Evolutionary conservation across 805 yeast species (phyloP).

Genomic region (Suhomyces sp.): DNA sequence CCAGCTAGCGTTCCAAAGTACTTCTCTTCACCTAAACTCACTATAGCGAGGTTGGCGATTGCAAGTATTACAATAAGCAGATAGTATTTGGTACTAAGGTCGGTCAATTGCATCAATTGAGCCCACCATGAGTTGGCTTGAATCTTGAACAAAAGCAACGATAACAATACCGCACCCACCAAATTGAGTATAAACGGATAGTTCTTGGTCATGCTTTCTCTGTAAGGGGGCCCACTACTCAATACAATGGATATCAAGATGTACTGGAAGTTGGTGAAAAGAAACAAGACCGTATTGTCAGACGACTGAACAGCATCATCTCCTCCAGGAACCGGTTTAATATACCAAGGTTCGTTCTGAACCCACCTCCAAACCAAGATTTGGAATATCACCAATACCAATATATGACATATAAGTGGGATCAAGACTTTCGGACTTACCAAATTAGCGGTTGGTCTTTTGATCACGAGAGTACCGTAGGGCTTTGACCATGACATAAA

Average conservation of each 20-base stretch:
- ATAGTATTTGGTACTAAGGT: constrained; percentile 51
- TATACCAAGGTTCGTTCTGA: constrained; percentile 68
- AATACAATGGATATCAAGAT: constrained; percentile 79
- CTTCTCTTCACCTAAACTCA: constrained; percentile 45
- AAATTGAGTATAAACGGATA: constrained; percentile 69
- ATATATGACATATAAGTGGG: constrained; percentile 80
- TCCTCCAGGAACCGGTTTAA: constrained; percentile 74
- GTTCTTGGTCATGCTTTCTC: constrained; percentile 70
- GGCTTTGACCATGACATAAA: constrained; percentile 98
- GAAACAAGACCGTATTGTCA: constrained; percentile 85
- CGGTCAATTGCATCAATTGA: constrained; percentile 70
- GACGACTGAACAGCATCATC: constrained; percentile 73
- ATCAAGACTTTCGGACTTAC: constrained; percentile 84
- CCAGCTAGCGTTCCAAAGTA: constrained; percentile 43
- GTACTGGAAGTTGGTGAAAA: constrained; percentile 83
- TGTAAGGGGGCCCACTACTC: constrained; percentile 90
- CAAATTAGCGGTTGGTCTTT: constrained; percentile 91
- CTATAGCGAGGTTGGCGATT: constrained; percentile 45
- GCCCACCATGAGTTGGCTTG: constrained; percentile 57
- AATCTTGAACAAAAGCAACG: constrained; percentile 54
- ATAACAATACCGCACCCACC: constrained; percentile 45
- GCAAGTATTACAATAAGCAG: constrained; percentile 47
- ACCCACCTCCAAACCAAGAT: constrained; percentile 60
- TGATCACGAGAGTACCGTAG: constrained; percentile 51
- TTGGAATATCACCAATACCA: constrained; percentile 62